phyloP scores from a whole-genome alignment of 441 rosid genomes.

The Lepidium campestre region DNA sequence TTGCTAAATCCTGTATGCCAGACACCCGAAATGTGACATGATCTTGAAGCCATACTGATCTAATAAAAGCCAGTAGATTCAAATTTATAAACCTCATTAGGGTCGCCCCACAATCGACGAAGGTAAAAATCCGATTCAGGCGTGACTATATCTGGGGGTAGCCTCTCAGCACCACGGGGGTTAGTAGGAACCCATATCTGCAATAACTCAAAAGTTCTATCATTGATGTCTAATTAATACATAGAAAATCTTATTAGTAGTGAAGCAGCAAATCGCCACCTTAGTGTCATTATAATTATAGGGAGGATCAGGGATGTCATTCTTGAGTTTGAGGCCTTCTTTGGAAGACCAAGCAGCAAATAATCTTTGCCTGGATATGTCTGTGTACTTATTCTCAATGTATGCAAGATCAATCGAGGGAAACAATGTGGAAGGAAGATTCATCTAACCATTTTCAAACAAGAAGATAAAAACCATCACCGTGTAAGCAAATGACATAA shows the following conservation, averaged over 20 bases:
- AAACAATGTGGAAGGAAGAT: slow-evolving; percentile 68
- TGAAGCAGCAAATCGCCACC: slow-evolving; percentile 27
- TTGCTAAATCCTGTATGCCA: slow-evolving; percentile 58
- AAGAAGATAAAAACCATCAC: background rate
- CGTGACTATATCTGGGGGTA: slow-evolving; percentile 76
- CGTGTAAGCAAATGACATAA: slow-evolving; percentile 2
- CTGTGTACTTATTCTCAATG: slow-evolving; percentile 72
- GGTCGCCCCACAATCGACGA: slow-evolving; percentile 85
- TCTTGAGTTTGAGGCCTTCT: slow-evolving; percentile 30
- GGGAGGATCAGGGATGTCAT: slow-evolving; percentile 23
- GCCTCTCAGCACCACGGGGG: slow-evolving; percentile 93
- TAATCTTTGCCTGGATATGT: slow-evolving; percentile 62
- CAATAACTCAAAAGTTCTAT: slow-evolving; percentile 3
- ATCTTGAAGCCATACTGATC: background rate
- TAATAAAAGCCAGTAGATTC: background rate
- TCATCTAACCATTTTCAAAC: slow-evolving; percentile 51
- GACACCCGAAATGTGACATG: slow-evolving; percentile 9
- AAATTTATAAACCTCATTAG: slow-evolving; percentile 54
- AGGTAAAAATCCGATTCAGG: slow-evolving; percentile 78
- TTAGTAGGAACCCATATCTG: slow-evolving; percentile 94
- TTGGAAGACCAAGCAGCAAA: slow-evolving; percentile 67
- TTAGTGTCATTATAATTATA: slow-evolving; percentile 34
- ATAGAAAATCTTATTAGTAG: background rate
- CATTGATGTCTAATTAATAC: background rate
- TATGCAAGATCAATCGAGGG: slow-evolving; percentile 82